These are phyloP conservation scores for Pelargonium myrrhifolium DNA, from an alignment of 441 rosid species.

Conservation along the genomic window DNA sequence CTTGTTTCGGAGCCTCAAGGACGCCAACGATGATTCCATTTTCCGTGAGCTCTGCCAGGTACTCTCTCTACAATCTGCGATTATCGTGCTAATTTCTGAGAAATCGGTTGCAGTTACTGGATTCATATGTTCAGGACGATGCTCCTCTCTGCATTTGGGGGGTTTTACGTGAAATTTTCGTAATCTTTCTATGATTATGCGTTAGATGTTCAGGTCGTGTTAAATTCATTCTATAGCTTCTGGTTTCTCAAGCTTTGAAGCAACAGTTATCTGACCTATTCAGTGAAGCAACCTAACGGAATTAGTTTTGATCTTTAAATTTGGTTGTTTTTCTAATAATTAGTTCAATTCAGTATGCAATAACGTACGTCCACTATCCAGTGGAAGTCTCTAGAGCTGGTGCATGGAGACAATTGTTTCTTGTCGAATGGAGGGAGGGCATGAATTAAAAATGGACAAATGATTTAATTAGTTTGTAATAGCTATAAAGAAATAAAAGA, in stretches of 20 bases:
- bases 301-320: not conserved
- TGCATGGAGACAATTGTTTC: not conserved
- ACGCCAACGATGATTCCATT: constrained; percentile 51
- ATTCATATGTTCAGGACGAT: not conserved
- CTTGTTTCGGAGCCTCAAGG: constrained; percentile 52
- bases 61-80: not conserved
- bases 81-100: not conserved
- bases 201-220: not conserved
- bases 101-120: not conserved
- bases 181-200: not conserved
- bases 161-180: not conserved
- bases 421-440: not conserved
- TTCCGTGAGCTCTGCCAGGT: constrained; percentile 62
- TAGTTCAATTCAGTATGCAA: not conserved
- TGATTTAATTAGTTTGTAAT: not conserved
- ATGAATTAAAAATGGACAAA: not conserved
- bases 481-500: too few relatives aligned
- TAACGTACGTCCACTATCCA: not conserved
- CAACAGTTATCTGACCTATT: not conserved
- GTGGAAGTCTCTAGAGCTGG: not conserved
- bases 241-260: not conserved
- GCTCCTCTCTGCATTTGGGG: not conserved
- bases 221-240: not conserved
- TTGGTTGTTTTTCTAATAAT: not conserved
- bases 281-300: not conserved